Percentiles rank a stretch among this genome's conserved stretches.
These are phyloP conservation scores for Karstenula rhodostoma DNA, from an alignment of 2,329 filamentous ascomycete species.

Conservation along the genomic window DNA sequence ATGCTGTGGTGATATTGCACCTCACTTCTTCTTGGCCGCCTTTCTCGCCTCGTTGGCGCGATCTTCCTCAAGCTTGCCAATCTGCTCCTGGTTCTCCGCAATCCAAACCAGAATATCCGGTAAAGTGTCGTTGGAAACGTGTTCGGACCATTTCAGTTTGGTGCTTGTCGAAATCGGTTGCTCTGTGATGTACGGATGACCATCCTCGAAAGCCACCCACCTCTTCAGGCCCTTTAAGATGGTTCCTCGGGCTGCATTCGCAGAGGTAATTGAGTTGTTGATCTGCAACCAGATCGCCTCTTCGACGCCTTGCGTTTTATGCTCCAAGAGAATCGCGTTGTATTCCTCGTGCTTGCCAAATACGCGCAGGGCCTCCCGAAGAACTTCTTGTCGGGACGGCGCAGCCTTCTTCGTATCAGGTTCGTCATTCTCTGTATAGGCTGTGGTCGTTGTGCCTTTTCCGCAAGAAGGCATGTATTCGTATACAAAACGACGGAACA, in stretches of 20 bases:
- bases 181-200: constrained; percentile 27
- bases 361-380: constrained; percentile 60
- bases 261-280: constrained; percentile 48
- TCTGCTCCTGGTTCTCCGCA: constrained; percentile 37
- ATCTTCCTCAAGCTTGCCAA: constrained; percentile 42
- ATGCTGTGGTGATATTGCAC: too few species aligned
- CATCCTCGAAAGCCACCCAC: constrained; percentile 44
- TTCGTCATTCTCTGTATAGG: constrained; percentile 13
- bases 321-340: constrained; percentile 46
- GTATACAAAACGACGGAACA: constrained; percentile 68
- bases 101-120: constrained; percentile 40
- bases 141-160: constrained; percentile 32
- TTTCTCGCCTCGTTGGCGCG: constrained; percentile 25
- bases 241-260: constrained; percentile 33
- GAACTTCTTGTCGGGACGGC: constrained; percentile 55
- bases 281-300: constrained; percentile 54
- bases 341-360: constrained; percentile 62
- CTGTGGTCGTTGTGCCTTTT: constrained; percentile 39
- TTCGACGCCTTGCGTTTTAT: constrained; percentile 50
- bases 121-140: constrained; percentile 21
- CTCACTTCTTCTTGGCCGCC: constrained; percentile 8
- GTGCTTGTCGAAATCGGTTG: constrained; percentile 23
- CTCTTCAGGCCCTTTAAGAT: constrained; percentile 42
- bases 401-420: not conserved
- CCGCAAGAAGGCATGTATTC: constrained; percentile 67